A percentile compares a stretch with the other conserved stretches of the same genome.
Evolutionary conservation across 805 yeast species (phyloP).

Genomic region (Nakazawaea populi): DNA sequence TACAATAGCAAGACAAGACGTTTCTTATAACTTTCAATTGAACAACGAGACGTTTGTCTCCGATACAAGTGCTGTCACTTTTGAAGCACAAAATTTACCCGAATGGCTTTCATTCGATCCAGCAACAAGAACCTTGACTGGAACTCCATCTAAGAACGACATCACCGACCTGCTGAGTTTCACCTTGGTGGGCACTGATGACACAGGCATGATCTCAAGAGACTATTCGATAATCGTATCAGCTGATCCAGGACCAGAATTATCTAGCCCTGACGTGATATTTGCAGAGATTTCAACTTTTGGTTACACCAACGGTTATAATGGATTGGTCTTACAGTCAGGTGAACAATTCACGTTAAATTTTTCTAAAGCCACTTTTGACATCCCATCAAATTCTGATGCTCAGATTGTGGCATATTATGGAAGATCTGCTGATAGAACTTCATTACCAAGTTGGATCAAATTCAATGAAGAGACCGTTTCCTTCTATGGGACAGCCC

Average conservation of each 20-base stretch:
- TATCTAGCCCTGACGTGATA: constrained; percentile 36
- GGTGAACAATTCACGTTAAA: constrained; percentile 59
- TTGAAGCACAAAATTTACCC: constrained; percentile 59
- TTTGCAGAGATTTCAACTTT: constrained; percentile 49
- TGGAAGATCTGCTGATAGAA: constrained; percentile 74
- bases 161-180: constrained; percentile 44
- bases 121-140: constrained; percentile 53
- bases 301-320: constrained; percentile 73
- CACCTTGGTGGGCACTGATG: constrained; percentile 58
- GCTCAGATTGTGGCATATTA: constrained; percentile 59
- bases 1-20: constrained; percentile 71
- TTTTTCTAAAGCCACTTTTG: constrained; percentile 60
- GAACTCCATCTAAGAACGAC: constrained; percentile 50
- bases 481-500: constrained; percentile 83
- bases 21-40: constrained; percentile 57
- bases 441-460: constrained; percentile 92
- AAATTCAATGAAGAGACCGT: constrained; percentile 55
- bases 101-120: constrained; percentile 75
- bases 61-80: constrained; percentile 38
- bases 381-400: constrained; percentile 33
- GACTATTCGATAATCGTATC: constrained; percentile 60
- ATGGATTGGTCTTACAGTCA: constrained; percentile 69
- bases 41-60: constrained; percentile 64
- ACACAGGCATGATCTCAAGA: constrained; percentile 42
- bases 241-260: constrained; percentile 44